These are phyloP conservation scores for Hibiscus trionum DNA, from an alignment of 345 rosid genomes.

Conservation along the genomic window DNA sequence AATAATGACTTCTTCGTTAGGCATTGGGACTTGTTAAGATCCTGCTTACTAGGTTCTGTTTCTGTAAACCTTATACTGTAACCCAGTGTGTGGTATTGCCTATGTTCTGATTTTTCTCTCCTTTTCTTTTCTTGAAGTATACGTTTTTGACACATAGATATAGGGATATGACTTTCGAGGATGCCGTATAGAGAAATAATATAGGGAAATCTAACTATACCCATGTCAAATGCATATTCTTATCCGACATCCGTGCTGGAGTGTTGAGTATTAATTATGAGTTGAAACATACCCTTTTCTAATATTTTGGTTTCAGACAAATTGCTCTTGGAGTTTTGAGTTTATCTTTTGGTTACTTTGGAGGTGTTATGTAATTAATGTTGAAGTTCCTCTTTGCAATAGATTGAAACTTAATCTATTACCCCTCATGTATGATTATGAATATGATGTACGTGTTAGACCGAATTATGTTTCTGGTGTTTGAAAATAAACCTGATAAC, in stretches of 20 bases:
- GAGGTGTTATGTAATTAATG: background rate
- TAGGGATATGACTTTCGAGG: too few species aligned
- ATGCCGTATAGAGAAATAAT: too few species aligned
- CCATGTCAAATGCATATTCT: background rate
- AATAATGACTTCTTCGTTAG: background rate
- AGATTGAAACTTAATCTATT: constrained; percentile 3
- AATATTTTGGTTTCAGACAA: background rate
- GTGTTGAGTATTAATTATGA: too few species aligned
- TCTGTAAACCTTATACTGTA: background rate
- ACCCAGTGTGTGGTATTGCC: background rate
- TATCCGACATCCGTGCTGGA: background rate
- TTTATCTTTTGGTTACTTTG: constrained; percentile 5
- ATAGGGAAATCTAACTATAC: background rate
- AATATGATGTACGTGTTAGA: background rate
- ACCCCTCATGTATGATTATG: background rate
- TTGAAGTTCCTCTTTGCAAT: background rate
- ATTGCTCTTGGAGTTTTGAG: background rate
- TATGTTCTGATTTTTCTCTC: background rate
- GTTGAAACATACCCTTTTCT: background rate
- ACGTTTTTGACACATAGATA: background rate
- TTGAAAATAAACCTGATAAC: background rate
- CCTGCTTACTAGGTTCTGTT: background rate
- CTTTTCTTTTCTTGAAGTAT: background rate
- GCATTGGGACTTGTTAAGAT: background rate
- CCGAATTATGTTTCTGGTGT: background rate